Conservation (phyloP, 495 filamentous ascomycete species). For the Tuber indicum region DNA sequence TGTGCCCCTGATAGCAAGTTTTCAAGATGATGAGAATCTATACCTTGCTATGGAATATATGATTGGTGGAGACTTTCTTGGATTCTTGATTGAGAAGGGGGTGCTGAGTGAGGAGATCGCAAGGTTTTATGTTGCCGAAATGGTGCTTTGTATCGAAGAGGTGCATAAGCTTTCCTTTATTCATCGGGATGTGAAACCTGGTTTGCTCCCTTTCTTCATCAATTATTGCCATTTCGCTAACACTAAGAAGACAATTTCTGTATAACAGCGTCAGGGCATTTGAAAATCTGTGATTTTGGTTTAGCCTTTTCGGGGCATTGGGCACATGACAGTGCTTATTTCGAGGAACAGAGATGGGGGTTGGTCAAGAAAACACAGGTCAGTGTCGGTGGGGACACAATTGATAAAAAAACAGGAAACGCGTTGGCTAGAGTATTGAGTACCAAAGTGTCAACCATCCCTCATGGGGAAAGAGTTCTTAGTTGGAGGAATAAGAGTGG, state of each 20-base stretch:
- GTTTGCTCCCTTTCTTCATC: not conserved
- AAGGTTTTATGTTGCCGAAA: slow-evolving; percentile 85
- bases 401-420: slow-evolving; percentile 56
- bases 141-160: slow-evolving; percentile 91
- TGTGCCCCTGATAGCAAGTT: slow-evolving; percentile 78
- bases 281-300: slow-evolving; percentile 94
- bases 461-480: slow-evolving; percentile 54
- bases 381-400: slow-evolving; percentile 63
- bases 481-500: slow-evolving; percentile 72
- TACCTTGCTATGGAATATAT: slow-evolving; percentile 95
- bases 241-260: slow-evolving; percentile 69
- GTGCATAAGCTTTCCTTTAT: slow-evolving; percentile 81
- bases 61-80: slow-evolving; percentile 90
- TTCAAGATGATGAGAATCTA: slow-evolving; percentile 74
- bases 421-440: slow-evolving; percentile 19
- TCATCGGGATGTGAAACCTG: slow-evolving; percentile 87
- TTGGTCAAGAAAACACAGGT: slow-evolving; percentile 70
- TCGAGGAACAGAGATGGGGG: slow-evolving; percentile 69
- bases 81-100: slow-evolving; percentile 73
- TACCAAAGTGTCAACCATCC: slow-evolving; percentile 24
- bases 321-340: slow-evolving; percentile 82
- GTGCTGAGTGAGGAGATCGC: slow-evolving; percentile 69
- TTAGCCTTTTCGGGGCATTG: slow-evolving; percentile 92
- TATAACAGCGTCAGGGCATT: slow-evolving; percentile 75
- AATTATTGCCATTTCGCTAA: not conserved